Percentiles rank a stretch among this genome's conserved stretches.
Conservation (phyloP, 2,329 filamentous ascomycete species). For the Onygenales sp. region DNA sequence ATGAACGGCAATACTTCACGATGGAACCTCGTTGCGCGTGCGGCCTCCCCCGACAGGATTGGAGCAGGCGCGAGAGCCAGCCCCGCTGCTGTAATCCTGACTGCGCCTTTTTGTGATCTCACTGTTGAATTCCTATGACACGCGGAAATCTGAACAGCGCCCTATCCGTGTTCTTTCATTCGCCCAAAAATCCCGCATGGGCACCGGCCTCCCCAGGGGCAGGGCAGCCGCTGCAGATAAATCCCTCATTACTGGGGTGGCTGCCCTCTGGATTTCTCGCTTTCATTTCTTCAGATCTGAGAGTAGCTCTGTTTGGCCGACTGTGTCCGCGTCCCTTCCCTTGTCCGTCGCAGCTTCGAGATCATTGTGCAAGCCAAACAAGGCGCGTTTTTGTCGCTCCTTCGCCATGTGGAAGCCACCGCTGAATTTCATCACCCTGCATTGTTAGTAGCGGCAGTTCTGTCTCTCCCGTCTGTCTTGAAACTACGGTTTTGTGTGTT, state of each 20-base stretch:
- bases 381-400: not conserved
- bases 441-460: not conserved
- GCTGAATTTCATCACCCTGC: constrained; percentile 4
- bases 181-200: constrained; percentile 1
- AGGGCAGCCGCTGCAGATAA: not conserved
- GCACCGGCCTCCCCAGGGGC: not conserved
- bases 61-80: no score
- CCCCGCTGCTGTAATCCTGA: no score
- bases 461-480: not conserved
- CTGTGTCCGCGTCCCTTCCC: no score
- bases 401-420: constrained; percentile 2
- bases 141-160: not conserved
- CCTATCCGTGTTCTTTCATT: not conserved
- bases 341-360: not conserved
- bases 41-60: no score
- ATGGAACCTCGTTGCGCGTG: no score
- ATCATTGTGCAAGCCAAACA: not conserved
- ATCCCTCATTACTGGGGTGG: constrained; percentile 1
- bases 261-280: not conserved
- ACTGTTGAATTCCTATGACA: not conserved
- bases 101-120: no score
- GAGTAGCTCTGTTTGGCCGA: not conserved
- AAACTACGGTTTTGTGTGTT: no score
- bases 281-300: not conserved
- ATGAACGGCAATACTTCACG: no score